phyloP scores from a whole-genome alignment of 2,329 filamentous ascomycete species.

The Lachnellula arida region DNA sequence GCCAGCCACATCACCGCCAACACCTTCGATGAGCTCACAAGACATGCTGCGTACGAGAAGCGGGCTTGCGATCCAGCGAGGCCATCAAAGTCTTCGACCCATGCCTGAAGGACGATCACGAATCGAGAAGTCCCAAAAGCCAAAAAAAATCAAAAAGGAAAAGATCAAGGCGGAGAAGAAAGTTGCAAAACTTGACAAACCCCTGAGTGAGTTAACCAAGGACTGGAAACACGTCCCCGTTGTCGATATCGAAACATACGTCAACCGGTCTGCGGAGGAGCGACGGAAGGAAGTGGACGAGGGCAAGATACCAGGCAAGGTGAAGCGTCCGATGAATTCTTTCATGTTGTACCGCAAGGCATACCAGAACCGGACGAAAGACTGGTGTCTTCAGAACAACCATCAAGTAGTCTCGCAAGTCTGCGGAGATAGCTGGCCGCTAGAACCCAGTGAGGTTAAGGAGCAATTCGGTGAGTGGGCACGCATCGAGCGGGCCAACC shows the following conservation, averaged over 20 bases:
- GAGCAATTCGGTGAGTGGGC: conserved; percentile 76
- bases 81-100: conserved; percentile 23
- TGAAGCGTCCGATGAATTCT: conserved; percentile 92
- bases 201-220: conserved; percentile 67
- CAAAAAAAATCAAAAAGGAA: conserved; percentile 35
- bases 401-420: conserved; percentile 88
- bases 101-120: conserved; percentile 25
- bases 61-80: conserved; percentile 22
- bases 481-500: conserved; percentile 75
- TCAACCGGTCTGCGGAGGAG: conserved; percentile 63
- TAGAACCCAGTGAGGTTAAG: conserved; percentile 70
- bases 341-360: conserved; percentile 98
- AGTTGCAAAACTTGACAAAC: conserved; percentile 54
- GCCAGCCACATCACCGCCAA: conserved; percentile 49
- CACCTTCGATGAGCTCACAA: conserved; percentile 33
- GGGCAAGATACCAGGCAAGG: conserved; percentile 65
- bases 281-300: conserved; percentile 64
- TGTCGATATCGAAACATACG: conserved; percentile 75
- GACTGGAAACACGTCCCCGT: conserved; percentile 58
- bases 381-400: conserved; percentile 78
- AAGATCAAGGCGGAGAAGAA: conserved; percentile 40
- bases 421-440: conserved; percentile 80
- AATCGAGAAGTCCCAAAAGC: conserved; percentile 27
- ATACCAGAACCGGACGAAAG: conserved; percentile 81
- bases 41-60: conserved; percentile 29